These are phyloP conservation scores for Globisporangium ultimum DNA, from an alignment of 352 stramenopile genomes.

Conservation along the genomic window DNA sequence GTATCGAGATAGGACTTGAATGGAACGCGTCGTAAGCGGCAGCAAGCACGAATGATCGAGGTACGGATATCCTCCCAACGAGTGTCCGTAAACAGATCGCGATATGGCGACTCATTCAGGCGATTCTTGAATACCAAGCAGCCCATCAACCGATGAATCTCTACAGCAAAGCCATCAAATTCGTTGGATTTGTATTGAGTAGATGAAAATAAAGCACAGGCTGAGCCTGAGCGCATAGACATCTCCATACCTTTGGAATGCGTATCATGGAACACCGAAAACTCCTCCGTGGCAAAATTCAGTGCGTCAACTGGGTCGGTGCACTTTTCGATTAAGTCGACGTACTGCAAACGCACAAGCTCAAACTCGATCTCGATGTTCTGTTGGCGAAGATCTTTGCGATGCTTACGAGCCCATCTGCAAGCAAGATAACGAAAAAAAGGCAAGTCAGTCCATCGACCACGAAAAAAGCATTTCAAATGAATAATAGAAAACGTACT, in stretches of 20 bases:
- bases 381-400: constrained; percentile 41
- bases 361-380: constrained; percentile 82
- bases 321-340: constrained; percentile 67
- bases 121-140: constrained; percentile 76
- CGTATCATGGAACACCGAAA: constrained; percentile 54
- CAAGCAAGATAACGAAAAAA: not conserved
- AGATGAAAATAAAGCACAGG: not conserved
- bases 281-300: constrained; percentile 60
- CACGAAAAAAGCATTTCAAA: constrained; percentile 3
- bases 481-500: constrained; percentile 45
- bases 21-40: constrained; percentile 63
- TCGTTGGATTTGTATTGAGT: too few relatives aligned
- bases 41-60: constrained; percentile 69
- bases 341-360: constrained; percentile 77
- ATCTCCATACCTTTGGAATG: constrained; percentile 42
- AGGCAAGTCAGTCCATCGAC: not conserved
- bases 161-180: constrained; percentile 18
- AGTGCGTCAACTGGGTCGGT: constrained; percentile 67
- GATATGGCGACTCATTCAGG: constrained; percentile 76
- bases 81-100: constrained; percentile 61
- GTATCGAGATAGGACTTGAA: constrained; percentile 71
- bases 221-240: not conserved
- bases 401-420: constrained; percentile 64
- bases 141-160: constrained; percentile 77
- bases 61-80: constrained; percentile 75